phyloP scores from a whole-genome alignment of 495 filamentous ascomycete species.

The Daldinia loculata region DNA sequence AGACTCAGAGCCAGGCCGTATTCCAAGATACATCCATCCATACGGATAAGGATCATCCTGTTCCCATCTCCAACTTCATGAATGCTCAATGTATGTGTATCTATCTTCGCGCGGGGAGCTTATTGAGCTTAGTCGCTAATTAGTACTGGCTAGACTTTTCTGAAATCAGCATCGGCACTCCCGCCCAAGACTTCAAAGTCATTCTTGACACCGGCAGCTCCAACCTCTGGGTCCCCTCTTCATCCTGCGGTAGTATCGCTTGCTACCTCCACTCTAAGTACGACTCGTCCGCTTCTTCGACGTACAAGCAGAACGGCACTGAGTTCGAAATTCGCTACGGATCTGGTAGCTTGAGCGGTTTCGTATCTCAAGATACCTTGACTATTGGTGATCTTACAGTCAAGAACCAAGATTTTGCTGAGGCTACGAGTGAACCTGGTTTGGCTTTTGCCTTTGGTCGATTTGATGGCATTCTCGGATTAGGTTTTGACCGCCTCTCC shows the following conservation, averaged over 20 bases:
- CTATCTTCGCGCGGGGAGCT: neutral
- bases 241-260: constrained; percentile 91
- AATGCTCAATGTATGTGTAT: constrained; percentile 91
- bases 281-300: constrained; percentile 86
- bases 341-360: constrained; percentile 93
- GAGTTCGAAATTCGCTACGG: constrained; percentile 95
- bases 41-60: constrained; percentile 73
- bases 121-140: constrained; percentile 29
- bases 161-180: constrained; percentile 90
- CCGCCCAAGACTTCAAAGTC: constrained; percentile 96
- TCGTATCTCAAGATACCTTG: constrained; percentile 85
- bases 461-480: constrained; percentile 97
- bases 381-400: constrained; percentile 89
- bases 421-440: constrained; percentile 93
- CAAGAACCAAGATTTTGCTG: constrained; percentile 90
- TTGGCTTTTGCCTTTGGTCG: constrained; percentile 97
- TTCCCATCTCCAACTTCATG: constrained; percentile 95
- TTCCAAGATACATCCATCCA: constrained; percentile 79
- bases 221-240: constrained; percentile 97
- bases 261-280: constrained; percentile 98
- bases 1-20: constrained; percentile 73
- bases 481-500: constrained; percentile 94
- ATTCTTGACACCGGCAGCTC: constrained; percentile 98
- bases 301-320: constrained; percentile 93
- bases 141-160: constrained; percentile 79